phyloP scores from a whole-genome alignment of 495 filamentous ascomycete species.

The Daldinia caldariorum region DNA sequence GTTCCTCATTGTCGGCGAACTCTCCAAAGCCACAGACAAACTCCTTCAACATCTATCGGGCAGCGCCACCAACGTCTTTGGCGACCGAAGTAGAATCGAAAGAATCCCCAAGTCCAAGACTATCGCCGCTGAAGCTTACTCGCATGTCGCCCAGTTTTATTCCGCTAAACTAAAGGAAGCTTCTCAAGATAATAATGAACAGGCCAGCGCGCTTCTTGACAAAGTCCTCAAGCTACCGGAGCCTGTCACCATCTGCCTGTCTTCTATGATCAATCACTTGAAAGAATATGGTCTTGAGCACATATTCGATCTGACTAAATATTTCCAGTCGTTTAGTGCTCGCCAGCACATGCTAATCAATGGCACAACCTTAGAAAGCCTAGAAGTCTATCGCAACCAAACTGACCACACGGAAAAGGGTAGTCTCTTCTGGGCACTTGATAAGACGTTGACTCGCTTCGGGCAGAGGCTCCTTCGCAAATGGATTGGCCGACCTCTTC shows the following conservation, averaged over 20 bases:
- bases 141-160: conserved; percentile 94
- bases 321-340: conserved; percentile 96
- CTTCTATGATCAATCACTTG: conserved; percentile 95
- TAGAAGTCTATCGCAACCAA: conserved; percentile 96
- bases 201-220: conserved; percentile 73
- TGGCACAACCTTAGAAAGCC: conserved; percentile 90
- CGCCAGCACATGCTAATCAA: conserved; percentile 96
- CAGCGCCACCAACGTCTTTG: conserved; percentile 88
- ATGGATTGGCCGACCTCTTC: conserved; percentile 92
- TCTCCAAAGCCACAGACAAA: conserved; percentile 94
- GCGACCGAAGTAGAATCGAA: conserved; percentile 87
- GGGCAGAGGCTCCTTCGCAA: conserved; percentile 88
- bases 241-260: conserved; percentile 88
- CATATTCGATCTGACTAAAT: conserved; percentile 95
- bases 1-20: conserved; percentile 91
- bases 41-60: conserved; percentile 89
- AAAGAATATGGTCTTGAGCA: conserved; percentile 94
- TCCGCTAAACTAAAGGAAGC: conserved; percentile 79
- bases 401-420: conserved; percentile 88
- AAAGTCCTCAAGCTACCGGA: conserved; percentile 87
- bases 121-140: conserved; percentile 82
- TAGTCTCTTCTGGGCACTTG: conserved; percentile 93
- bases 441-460: conserved; percentile 91
- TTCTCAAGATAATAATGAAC: conserved; percentile 51
- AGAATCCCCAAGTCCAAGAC: conserved; percentile 79